Percentiles rank a stretch among this genome's conserved stretches.
phyloP scores from a whole-genome alignment of 2,329 filamentous ascomycete genomes.

The Akanthomyces lecanii region DNA sequence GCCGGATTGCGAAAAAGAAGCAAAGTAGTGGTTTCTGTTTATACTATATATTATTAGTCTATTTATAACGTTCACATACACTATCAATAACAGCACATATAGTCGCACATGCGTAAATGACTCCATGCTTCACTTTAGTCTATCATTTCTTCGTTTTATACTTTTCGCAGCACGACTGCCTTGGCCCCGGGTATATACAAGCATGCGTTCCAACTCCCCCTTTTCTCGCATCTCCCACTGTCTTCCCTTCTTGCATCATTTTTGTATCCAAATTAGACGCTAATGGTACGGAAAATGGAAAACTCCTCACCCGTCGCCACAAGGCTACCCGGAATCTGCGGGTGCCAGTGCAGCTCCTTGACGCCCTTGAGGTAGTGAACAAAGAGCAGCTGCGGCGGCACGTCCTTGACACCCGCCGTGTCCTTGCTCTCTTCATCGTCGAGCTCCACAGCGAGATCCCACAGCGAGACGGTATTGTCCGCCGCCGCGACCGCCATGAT shows the following conservation, averaged over 20 bases:
- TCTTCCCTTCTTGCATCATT: background rate
- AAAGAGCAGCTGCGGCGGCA: slow-evolving; percentile 91
- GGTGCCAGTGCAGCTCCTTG: slow-evolving; percentile 97
- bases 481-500: slow-evolving; percentile 89
- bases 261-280: slow-evolving; percentile 49
- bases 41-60: background rate
- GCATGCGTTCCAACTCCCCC: background rate
- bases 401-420: slow-evolving; percentile 79
- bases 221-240: background rate
- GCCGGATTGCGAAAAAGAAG: slow-evolving; percentile 7
- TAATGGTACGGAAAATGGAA: slow-evolving; percentile 79
- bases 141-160: slow-evolving; percentile 8
- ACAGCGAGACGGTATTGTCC: slow-evolving; percentile 90
- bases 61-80: background rate
- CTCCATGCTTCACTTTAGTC: background rate
- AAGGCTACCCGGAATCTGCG: slow-evolving; percentile 84
- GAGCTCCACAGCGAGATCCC: slow-evolving; percentile 94
- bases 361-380: slow-evolving; percentile 94
- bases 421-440: slow-evolving; percentile 96
- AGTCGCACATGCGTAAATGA: background rate
- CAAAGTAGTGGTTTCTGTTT: background rate
- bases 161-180: background rate
- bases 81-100: slow-evolving; percentile 1
- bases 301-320: slow-evolving; percentile 91
- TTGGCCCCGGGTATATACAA: slow-evolving; percentile 9